These are phyloP conservation scores for Linnemannia hyalina DNA, from an alignment of 192 early-diverging fungal species.

Conservation along the genomic window DNA sequence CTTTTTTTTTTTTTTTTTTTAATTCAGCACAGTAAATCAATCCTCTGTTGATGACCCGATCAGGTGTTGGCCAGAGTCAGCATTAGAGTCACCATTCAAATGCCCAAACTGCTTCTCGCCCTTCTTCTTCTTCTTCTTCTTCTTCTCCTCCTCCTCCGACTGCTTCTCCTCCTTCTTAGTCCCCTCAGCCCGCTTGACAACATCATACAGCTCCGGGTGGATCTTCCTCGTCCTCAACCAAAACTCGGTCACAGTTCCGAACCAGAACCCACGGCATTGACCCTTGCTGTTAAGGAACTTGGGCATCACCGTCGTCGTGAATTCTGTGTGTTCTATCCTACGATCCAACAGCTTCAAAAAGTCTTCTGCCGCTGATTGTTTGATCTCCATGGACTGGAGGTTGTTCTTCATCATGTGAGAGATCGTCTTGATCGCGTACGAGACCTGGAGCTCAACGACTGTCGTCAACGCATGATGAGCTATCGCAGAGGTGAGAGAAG, in stretches of 20 bases:
- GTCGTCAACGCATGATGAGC: conserved; percentile 38
- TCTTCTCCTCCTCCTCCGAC: neutral
- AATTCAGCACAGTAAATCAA: no score
- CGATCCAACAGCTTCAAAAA: conserved; percentile 27
- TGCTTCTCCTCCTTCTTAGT: neutral
- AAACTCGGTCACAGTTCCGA: conserved; percentile 39
- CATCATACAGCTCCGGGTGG: conserved; percentile 30
- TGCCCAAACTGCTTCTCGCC: neutral
- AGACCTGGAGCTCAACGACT: conserved; percentile 38
- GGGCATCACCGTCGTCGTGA: conserved; percentile 36
- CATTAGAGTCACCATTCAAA: neutral
- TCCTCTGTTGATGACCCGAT: neutral
- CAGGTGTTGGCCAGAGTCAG: neutral
- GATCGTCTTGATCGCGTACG: conserved; percentile 28
- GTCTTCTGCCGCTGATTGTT: conserved; percentile 39
- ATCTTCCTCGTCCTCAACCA: conserved; percentile 37
- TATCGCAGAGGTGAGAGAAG: neutral
- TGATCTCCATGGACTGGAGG: conserved; percentile 38
- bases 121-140: neutral
- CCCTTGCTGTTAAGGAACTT: conserved; percentile 36
- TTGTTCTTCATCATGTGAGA: conserved; percentile 51
- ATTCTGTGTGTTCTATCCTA: conserved; percentile 24
- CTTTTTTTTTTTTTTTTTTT: no score
- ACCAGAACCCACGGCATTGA: conserved; percentile 49
- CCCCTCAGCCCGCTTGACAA: neutral